phyloP scores from a whole-genome alignment of 208 protist species.

The Wallacemonas sp. region DNA sequence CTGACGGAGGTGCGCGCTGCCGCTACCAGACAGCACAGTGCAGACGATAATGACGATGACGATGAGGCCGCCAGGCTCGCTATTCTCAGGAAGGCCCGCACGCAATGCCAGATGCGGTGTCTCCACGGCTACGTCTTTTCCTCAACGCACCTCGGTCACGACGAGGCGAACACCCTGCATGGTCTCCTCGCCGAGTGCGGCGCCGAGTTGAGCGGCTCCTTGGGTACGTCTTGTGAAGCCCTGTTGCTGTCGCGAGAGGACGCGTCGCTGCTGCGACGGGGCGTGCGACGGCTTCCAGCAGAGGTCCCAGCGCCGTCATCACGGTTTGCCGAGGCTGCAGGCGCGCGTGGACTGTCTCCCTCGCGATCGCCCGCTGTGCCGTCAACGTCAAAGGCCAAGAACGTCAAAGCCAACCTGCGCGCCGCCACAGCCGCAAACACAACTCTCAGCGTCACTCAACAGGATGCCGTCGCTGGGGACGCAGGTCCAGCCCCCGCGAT shows the following conservation, averaged over 20 bases:
- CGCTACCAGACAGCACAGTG: too few species aligned
- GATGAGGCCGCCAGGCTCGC: background rate
- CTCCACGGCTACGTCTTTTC: slow-evolving; percentile 74
- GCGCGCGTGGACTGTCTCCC: too few species aligned
- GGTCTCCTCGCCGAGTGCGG: slow-evolving; percentile 47
- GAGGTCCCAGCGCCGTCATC: background rate
- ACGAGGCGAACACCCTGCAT: slow-evolving; percentile 52
- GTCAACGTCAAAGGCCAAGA: too few species aligned
- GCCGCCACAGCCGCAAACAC: too few species aligned
- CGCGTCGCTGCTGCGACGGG: slow-evolving; percentile 21
- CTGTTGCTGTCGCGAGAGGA: slow-evolving; percentile 53
- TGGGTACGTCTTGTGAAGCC: slow-evolving; percentile 48
- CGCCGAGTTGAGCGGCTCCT: slow-evolving; percentile 32
- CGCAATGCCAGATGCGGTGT: slow-evolving; percentile 35
- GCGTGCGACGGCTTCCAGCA: background rate
- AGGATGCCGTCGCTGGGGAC: background rate
- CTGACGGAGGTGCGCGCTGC: slow-evolving; percentile 24
- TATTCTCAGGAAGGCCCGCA: background rate
- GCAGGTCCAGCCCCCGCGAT: background rate
- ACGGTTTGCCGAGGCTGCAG: background rate
- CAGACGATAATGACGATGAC: background rate
- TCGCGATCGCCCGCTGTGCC: too few species aligned
- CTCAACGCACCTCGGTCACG: slow-evolving; percentile 34
- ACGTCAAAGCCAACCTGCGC: too few species aligned
- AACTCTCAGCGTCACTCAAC: too few species aligned